These are phyloP conservation scores for Phalaenopsis hybrid DNA, from an alignment of 116 monocot genomes.

Conservation along the genomic window DNA sequence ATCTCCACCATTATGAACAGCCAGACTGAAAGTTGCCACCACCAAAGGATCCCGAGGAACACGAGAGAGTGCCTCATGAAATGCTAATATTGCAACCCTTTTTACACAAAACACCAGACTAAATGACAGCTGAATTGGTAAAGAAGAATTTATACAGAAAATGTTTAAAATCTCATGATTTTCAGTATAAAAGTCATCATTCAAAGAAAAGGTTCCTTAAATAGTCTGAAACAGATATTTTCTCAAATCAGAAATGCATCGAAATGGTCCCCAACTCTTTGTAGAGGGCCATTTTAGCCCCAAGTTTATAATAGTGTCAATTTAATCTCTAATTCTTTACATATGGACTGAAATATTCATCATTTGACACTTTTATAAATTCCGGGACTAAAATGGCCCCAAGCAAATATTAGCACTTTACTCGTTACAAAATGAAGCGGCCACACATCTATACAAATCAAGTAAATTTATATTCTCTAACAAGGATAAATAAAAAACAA, in stretches of 20 bases:
- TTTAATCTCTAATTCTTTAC: too few species aligned
- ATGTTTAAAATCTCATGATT: neutral
- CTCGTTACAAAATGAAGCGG: neutral
- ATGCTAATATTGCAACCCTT: conserved; percentile 79
- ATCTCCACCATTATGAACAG: conserved; percentile 86
- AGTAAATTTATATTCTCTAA: neutral
- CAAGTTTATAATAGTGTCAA: too few species aligned
- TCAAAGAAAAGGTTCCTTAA: neutral
- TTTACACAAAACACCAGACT: too few species aligned
- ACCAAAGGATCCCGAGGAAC: conserved; percentile 65
- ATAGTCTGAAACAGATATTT: too few species aligned
- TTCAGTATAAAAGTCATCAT: neutral
- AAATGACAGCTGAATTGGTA: neutral
- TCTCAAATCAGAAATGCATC: too few species aligned
- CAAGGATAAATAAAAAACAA: neutral
- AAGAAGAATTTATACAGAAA: neutral
- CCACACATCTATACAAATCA: neutral
- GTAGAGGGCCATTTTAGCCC: too few species aligned
- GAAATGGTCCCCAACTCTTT: too few species aligned
- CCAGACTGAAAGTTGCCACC: conserved; percentile 63
- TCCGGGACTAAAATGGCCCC: too few species aligned
- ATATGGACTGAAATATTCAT: too few species aligned
- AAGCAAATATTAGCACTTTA: too few species aligned
- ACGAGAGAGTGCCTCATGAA: conserved; percentile 66
- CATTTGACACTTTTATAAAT: too few species aligned